phyloP scores from a whole-genome alignment of 306 rosid genomes.

The Morella rubra region DNA sequence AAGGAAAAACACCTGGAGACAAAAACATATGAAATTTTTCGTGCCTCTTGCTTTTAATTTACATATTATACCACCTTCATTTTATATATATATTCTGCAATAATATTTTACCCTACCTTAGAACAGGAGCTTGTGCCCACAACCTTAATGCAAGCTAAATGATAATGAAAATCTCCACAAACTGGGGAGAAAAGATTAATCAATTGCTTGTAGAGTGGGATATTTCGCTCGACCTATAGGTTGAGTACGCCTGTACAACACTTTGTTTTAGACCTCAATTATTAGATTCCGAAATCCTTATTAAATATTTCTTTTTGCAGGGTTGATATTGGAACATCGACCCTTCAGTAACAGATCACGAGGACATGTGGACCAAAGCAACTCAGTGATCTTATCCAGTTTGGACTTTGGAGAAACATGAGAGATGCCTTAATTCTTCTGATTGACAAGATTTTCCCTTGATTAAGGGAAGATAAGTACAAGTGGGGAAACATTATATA shows the following conservation, averaged over 20 bases:
- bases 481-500: neutral
- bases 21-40: too few species aligned
- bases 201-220: neutral
- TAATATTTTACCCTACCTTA: too few species aligned
- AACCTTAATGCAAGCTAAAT: too few species aligned
- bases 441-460: neutral
- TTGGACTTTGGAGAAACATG: neutral
- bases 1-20: too few species aligned
- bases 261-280: neutral
- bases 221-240: neutral
- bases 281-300: neutral
- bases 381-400: neutral
- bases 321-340: neutral
- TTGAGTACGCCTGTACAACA: neutral
- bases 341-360: neutral
- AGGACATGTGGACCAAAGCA: neutral
- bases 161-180: neutral
- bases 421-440: neutral
- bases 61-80: too few species aligned
- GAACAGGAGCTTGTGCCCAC: too few species aligned
- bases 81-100: too few species aligned
- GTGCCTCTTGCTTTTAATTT: too few species aligned
- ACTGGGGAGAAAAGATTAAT: neutral
- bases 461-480: neutral
- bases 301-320: neutral